These are phyloP conservation scores for Thielaviopsis populi DNA, from an alignment of 2,329 filamentous ascomycete species.

Conservation along the genomic window DNA sequence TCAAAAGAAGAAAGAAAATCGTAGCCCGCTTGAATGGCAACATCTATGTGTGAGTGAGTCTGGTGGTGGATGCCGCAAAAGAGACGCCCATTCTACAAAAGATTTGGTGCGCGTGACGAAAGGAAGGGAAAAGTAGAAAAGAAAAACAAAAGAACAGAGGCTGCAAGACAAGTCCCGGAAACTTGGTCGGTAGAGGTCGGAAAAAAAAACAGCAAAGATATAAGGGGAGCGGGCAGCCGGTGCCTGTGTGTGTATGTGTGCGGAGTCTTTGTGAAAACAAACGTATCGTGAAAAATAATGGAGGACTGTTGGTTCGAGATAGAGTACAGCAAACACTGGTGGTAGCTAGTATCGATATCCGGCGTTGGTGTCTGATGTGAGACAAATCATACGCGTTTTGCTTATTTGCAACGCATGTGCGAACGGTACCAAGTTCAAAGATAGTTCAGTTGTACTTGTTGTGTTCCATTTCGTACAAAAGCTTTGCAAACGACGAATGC, in stretches of 20 bases:
- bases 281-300: not conserved
- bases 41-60: not conserved
- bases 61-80: not conserved
- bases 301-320: not conserved
- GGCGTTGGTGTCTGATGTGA: not conserved
- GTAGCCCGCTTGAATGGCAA: not conserved
- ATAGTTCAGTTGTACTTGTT: constrained; percentile 6
- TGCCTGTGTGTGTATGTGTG: too few species aligned
- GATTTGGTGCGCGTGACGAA: not conserved
- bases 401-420: not conserved
- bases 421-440: not conserved
- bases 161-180: not conserved
- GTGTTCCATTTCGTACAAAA: constrained; percentile 41
- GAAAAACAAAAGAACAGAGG: not conserved
- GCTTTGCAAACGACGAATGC: constrained; percentile 46
- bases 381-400: too few species aligned
- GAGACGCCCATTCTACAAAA: not conserved
- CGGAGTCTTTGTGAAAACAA: not conserved
- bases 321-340: too few species aligned
- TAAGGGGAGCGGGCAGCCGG: not conserved
- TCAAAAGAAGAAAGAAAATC: not conserved
- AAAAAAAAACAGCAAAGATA: not conserved
- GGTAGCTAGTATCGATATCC: too few species aligned
- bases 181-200: not conserved
- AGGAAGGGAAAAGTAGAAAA: not conserved